Conservation (phyloP, 306 rosid genomes). For the Casuarina glauca region DNA sequence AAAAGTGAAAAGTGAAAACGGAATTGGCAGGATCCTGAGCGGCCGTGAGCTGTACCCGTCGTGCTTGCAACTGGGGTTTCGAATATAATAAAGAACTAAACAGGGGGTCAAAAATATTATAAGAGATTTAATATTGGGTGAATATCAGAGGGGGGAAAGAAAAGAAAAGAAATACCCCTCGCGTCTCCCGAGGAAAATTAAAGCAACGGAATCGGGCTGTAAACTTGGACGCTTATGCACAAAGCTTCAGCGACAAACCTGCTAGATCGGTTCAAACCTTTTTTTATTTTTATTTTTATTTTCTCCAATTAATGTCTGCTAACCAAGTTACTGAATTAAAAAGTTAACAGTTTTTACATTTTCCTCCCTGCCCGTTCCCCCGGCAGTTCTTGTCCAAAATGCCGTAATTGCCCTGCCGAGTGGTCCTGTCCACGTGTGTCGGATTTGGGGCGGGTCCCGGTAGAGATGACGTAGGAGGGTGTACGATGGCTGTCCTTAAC, state of each 20-base stretch:
- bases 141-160: slow-evolving; percentile 9
- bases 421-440: neutral
- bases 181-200: slow-evolving; percentile 29
- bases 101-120: slow-evolving; percentile 19
- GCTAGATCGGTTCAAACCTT: slow-evolving; percentile 42
- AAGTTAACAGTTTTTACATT: too few species aligned
- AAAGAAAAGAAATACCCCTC: slow-evolving; percentile 5
- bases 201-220: slow-evolving; percentile 41
- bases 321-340: neutral
- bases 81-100: slow-evolving; percentile 23
- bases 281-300: too few species aligned
- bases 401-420: slow-evolving; percentile 22
- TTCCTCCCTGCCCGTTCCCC: too few species aligned
- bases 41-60: slow-evolving; percentile 40
- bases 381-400: neutral
- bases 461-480: neutral
- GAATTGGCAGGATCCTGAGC: slow-evolving; percentile 16
- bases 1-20: slow-evolving; percentile 21
- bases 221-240: slow-evolving; percentile 43
- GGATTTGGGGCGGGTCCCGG: neutral
- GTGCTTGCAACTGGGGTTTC: slow-evolving; percentile 33
- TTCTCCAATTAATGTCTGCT: neutral
- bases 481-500: neutral
- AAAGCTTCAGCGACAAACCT: slow-evolving; percentile 48
- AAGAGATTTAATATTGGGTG: neutral